phyloP scores from a whole-genome alignment of 2,329 filamentous ascomycete species.

The Penicillium decumbens region DNA sequence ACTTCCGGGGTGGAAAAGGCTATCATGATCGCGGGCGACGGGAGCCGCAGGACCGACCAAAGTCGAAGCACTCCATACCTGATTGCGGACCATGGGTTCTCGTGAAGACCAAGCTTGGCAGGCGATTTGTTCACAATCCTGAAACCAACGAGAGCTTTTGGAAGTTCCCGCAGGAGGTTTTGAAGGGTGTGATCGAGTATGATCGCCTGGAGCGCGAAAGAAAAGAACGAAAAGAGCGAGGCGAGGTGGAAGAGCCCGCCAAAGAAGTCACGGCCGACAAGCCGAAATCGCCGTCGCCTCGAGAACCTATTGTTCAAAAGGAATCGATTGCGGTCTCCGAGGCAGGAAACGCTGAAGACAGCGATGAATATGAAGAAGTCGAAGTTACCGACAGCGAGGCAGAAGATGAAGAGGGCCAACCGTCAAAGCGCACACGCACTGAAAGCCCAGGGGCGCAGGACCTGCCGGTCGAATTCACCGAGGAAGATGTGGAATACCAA shows the following conservation, averaged over 20 bases:
- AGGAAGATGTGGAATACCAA: conserved; percentile 91
- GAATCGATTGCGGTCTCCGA: conserved; percentile 30
- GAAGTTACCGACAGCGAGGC: conserved; percentile 62
- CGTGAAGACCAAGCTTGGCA: conserved; percentile 84
- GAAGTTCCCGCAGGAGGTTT: conserved; percentile 85
- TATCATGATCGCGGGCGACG: conserved; percentile 58
- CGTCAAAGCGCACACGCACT: conserved; percentile 49
- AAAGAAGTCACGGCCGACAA: conserved; percentile 16
- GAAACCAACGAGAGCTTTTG: conserved; percentile 86
- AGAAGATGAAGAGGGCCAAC: conserved; percentile 50
- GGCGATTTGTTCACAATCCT: conserved; percentile 85
- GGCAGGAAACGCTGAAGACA: conserved; percentile 45
- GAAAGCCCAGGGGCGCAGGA: conserved; percentile 48
- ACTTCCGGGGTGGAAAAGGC: conserved; percentile 49
- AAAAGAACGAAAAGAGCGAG: conserved; percentile 52
- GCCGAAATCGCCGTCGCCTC: conserved; percentile 4
- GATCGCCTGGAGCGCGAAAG: conserved; percentile 67
- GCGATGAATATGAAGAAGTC: conserved; percentile 72
- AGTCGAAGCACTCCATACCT: conserved; percentile 72
- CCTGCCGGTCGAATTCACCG: conserved; percentile 70
- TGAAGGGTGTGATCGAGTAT: conserved; percentile 67
- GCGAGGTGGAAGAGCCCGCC: conserved; percentile 24
- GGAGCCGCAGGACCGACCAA: conserved; percentile 75
- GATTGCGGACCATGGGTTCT: conserved; percentile 82
- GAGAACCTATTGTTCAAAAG: conserved; percentile 1